Conservation (phyloP, 2,329 filamentous ascomycete genomes). For the Cladosporium sp. region DNA sequence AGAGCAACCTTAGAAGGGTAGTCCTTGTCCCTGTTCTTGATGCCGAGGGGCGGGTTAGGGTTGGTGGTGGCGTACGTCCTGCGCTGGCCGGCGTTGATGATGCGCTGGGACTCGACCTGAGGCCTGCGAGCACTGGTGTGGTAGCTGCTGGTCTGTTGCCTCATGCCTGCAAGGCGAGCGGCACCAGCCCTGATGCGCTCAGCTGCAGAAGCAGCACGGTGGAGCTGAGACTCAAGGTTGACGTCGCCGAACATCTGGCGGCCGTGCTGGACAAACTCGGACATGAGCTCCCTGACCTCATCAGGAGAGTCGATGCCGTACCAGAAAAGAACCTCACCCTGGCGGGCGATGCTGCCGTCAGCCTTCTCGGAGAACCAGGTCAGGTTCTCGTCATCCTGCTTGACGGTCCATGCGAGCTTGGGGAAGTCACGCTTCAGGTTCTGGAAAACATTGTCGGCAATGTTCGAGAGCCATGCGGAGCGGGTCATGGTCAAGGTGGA, state of each 20-base stretch:
- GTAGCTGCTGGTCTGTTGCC: conserved; percentile 62
- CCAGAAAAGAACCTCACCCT: conserved; percentile 89
- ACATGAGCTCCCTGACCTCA: conserved; percentile 77
- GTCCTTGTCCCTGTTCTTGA: conserved; percentile 80
- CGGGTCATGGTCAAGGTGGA: conserved; percentile 92
- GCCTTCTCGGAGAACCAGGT: conserved; percentile 98
- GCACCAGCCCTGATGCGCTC: conserved; percentile 51
- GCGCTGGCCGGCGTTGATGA: conserved; percentile 15
- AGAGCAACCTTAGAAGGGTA: conserved; percentile 75
- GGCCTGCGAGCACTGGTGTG: conserved; percentile 50
- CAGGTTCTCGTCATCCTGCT: conserved; percentile 90
- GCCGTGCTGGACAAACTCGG: conserved; percentile 77
- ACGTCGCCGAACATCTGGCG: conserved; percentile 83
- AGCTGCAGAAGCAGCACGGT: conserved; percentile 68
- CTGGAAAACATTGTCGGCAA: conserved; percentile 91
- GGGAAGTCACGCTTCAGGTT: conserved; percentile 91
- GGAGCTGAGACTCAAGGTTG: conserved; percentile 80
- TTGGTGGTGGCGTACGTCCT: conserved; percentile 61
- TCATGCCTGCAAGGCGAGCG: conserved; percentile 36
- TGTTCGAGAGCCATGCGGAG: conserved; percentile 87
- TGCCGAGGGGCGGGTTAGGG: conserved; percentile 83
- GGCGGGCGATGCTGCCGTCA: conserved; percentile 77
- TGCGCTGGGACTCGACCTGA: conserved; percentile 4
- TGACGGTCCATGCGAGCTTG: conserved; percentile 92
- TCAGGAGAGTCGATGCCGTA: conserved; percentile 79